Evolutionary conservation across 2,329 filamentous ascomycete species (phyloP).

Genomic region (Sporothrix inflata): DNA sequence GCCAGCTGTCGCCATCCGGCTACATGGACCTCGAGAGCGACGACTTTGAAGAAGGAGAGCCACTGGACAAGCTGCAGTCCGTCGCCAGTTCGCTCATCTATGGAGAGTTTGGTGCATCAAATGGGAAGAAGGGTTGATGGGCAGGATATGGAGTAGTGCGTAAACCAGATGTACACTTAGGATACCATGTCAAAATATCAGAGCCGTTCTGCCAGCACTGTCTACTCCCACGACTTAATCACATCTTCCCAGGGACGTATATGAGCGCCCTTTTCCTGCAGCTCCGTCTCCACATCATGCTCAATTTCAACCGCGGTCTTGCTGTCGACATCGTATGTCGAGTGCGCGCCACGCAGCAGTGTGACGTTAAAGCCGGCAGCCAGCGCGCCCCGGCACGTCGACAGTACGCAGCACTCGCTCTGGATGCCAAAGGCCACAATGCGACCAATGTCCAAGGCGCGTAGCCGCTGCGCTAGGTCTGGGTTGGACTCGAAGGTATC

Average conservation of each 20-base stretch:
- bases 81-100: slow-evolving; percentile 4
- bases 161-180: too few relatives aligned
- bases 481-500: slow-evolving; percentile 4
- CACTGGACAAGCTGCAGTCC: neutral
- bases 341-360: neutral
- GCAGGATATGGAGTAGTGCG: too few relatives aligned
- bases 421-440: neutral
- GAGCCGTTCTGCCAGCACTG: neutral
- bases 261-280: neutral
- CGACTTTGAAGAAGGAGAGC: neutral
- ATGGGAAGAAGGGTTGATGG: neutral
- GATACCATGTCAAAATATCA: too few relatives aligned
- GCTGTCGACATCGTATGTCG: neutral
- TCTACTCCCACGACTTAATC: neutral
- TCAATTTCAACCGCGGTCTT: neutral
- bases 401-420: slow-evolving; percentile 11
- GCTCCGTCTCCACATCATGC: neutral
- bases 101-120: neutral
- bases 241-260: neutral
- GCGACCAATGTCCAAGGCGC: neutral
- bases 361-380: neutral
- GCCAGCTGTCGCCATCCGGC: neutral
- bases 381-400: neutral
- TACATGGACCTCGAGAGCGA: slow-evolving; percentile 1
- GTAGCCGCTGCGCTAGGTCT: neutral